A percentile compares a stretch with the other conserved stretches of the same genome.
Conservation (phyloP, 2,329 filamentous ascomycete genomes). For the Biscogniauxia sp. region DNA sequence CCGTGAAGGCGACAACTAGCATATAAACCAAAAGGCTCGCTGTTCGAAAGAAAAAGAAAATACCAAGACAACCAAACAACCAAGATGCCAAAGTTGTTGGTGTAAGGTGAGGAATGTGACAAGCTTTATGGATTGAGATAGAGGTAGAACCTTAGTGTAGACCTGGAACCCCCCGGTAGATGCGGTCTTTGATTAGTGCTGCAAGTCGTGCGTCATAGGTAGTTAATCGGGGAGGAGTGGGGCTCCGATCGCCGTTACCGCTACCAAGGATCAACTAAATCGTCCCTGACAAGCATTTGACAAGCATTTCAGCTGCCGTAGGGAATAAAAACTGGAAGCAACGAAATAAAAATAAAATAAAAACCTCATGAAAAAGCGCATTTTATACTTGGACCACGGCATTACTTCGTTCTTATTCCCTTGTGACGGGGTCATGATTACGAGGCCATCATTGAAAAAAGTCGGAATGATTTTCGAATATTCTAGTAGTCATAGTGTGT, state of each 20-base stretch:
- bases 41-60: no score
- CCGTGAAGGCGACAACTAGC: no score
- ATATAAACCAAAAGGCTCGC: no score
- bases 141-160: no score
- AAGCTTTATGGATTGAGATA: no score
- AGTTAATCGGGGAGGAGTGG: neutral
- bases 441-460: neutral
- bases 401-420: neutral
- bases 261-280: constrained; percentile 6
- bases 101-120: no score
- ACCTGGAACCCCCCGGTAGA: neutral
- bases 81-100: no score
- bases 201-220: neutral
- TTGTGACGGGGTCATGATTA: neutral
- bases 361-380: neutral
- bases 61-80: no score
- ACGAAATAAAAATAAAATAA: no score
- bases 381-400: neutral
- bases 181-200: neutral
- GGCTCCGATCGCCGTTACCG: constrained; percentile 13
- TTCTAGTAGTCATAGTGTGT: neutral
- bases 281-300: neutral
- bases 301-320: neutral
- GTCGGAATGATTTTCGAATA: constrained; percentile 4
- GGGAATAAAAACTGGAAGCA: no score